A percentile compares a stretch with the other conserved stretches of the same genome.
These are phyloP conservation scores for Rhodosorus marinus DNA, from an alignment of 23 red algal species.

Conservation along the genomic window DNA sequence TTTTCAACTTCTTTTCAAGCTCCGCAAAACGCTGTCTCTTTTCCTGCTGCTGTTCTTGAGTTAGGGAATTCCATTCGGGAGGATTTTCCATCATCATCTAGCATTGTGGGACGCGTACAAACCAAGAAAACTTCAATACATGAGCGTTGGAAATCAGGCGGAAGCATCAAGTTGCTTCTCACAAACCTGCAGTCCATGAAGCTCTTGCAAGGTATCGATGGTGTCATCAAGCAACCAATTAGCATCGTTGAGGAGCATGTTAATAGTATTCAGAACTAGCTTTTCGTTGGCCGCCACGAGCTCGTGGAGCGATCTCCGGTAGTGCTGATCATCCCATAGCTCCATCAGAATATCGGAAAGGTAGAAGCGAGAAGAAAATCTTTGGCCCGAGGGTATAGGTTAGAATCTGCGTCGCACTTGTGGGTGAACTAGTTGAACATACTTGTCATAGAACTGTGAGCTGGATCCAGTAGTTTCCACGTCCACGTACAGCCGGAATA, in stretches of 20 bases:
- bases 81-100: conserved; percentile 10
- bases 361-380: conserved; percentile 80
- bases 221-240: conserved; percentile 83
- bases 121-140: too few species aligned
- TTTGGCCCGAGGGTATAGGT: too few species aligned
- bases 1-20: conserved; percentile 43
- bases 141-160: too few species aligned
- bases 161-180: neutral
- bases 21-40: conserved; percentile 50
- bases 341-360: conserved; percentile 56
- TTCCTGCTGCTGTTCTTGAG: conserved; percentile 38
- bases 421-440: too few species aligned
- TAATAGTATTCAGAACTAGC: conserved; percentile 75
- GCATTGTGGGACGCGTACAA: too few species aligned
- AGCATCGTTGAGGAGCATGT: conserved; percentile 95
- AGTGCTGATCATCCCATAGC: conserved; percentile 66
- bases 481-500: conserved; percentile 92
- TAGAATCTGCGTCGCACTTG: too few species aligned
- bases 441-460: conserved; percentile 98
- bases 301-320: conserved; percentile 41
- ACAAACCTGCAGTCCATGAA: conserved; percentile 38
- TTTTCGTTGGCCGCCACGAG: conserved; percentile 36
- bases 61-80: conserved; percentile 26
- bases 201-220: conserved; percentile 45
- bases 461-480: conserved; percentile 87